These are phyloP conservation scores for Ceratocystis destructans DNA, from an alignment of 2,329 filamentous ascomycete species.

Conservation along the genomic window DNA sequence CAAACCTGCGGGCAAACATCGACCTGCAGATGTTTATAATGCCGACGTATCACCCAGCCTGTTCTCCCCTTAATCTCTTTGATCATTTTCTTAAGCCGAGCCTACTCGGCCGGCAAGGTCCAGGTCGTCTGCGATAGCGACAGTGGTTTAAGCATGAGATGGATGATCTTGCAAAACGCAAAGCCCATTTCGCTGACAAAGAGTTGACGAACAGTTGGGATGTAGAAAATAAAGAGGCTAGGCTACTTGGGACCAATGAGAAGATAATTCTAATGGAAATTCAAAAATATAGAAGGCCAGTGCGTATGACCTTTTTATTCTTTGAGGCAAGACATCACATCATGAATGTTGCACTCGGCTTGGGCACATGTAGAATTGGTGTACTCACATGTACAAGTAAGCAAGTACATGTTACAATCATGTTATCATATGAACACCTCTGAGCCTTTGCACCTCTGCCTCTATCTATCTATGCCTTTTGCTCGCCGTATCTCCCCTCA, in stretches of 20 bases:
- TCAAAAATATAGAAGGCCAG: background rate
- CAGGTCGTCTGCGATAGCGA: background rate
- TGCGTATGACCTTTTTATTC: background rate
- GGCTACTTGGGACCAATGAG: too few species aligned
- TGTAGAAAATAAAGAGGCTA: background rate
- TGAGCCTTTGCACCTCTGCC: background rate
- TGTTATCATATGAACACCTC: background rate
- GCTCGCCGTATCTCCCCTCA: background rate
- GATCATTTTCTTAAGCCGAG: background rate
- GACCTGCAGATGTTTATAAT: too few species aligned
- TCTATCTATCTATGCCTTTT: background rate
- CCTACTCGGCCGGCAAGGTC: background rate
- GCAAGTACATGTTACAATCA: background rate
- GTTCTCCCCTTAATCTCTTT: background rate
- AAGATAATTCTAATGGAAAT: background rate
- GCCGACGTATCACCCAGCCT: too few species aligned
- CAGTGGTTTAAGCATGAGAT: background rate
- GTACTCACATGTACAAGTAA: background rate
- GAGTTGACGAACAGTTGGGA: background rate
- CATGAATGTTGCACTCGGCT: background rate
- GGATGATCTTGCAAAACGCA: too few species aligned
- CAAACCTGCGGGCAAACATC: background rate
- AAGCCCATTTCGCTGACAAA: too few species aligned
- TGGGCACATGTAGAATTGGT: background rate
- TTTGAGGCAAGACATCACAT: slow-evolving; percentile 4